Percentiles rank a stretch among this genome's conserved stretches.
These are phyloP conservation scores for Gnomoniopsis smithogilvyi DNA, from an alignment of 2,329 filamentous ascomycete species.

Conservation along the genomic window DNA sequence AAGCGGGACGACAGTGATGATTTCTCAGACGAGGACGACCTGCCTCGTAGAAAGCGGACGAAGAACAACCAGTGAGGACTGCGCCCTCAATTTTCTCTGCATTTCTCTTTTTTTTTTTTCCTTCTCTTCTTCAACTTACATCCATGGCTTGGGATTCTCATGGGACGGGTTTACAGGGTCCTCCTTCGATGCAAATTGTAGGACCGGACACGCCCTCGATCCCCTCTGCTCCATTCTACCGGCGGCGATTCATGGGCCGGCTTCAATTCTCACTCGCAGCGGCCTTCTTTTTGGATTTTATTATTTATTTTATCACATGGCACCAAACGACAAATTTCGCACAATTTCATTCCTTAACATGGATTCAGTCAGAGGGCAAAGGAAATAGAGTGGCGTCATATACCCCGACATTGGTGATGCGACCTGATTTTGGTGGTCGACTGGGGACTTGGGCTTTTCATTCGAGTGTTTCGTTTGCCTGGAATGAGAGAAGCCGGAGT, in stretches of 20 bases:
- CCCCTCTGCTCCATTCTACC: background rate
- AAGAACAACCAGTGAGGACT: conserved; percentile 20
- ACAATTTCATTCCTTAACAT: background rate
- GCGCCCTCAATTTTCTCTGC: background rate
- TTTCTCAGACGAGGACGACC: conserved; percentile 44
- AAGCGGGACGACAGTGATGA: conserved; percentile 34
- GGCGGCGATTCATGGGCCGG: background rate
- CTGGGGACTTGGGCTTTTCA: too few species aligned
- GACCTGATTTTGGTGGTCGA: background rate
- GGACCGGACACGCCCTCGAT: background rate
- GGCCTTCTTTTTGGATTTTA: background rate
- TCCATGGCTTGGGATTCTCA: background rate
- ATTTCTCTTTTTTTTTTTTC: background rate
- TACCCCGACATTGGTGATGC: background rate
- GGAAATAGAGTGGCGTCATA: background rate
- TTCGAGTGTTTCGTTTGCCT: too few species aligned
- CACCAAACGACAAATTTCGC: background rate
- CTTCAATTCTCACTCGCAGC: background rate
- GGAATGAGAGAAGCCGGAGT: background rate
- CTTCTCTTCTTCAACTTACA: background rate
- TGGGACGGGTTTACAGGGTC: background rate
- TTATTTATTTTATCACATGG: background rate
- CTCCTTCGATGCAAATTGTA: background rate
- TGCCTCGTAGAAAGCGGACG: conserved; percentile 26
- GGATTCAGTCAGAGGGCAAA: background rate